phyloP scores from a whole-genome alignment of 2,329 filamentous ascomycete species.

The Botrytis tulipae region DNA sequence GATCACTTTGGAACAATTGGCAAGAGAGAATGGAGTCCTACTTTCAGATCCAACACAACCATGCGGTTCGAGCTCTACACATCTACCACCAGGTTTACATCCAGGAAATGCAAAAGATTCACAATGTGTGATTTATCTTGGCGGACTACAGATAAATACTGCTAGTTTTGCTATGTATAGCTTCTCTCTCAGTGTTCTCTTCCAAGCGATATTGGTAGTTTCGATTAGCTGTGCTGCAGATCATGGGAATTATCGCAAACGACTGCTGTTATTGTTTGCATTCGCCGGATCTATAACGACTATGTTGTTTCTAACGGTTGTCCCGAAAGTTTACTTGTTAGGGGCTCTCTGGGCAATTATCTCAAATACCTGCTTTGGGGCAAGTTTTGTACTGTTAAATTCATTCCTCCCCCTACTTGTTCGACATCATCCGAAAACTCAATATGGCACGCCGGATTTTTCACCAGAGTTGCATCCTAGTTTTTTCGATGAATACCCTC shows the following conservation, averaged over 20 bases:
- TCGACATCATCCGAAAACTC: conserved; percentile 64
- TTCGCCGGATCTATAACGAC: conserved; percentile 77
- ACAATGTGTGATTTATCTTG: conserved; percentile 79
- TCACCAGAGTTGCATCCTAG: conserved; percentile 33
- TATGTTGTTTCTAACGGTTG: conserved; percentile 83
- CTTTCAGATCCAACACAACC: conserved; percentile 72
- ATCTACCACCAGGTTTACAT: conserved; percentile 25
- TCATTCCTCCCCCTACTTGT: conserved; percentile 92
- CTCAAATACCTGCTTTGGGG: conserved; percentile 90
- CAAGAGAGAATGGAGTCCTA: conserved; percentile 86
- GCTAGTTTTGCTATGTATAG: conserved; percentile 98
- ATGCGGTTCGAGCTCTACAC: conserved; percentile 52
- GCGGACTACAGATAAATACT: conserved; percentile 88
- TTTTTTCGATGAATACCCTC: conserved; percentile 25
- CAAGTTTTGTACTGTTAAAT: conserved; percentile 92
- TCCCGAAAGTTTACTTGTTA: conserved; percentile 72
- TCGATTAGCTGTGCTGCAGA: conserved; percentile 96
- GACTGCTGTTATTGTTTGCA: conserved; percentile 80
- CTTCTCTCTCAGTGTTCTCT: conserved; percentile 85
- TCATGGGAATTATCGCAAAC: conserved; percentile 89
- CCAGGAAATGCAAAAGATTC: conserved; percentile 42
- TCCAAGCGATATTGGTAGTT: conserved; percentile 88
- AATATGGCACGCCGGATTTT: conserved; percentile 31
- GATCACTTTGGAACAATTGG: conserved; percentile 89
- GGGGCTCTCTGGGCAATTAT: conserved; percentile 83